Evolutionary conservation across 2,329 filamentous ascomycete genomes (phyloP).

Genomic region (Talaromyces sp.): DNA sequence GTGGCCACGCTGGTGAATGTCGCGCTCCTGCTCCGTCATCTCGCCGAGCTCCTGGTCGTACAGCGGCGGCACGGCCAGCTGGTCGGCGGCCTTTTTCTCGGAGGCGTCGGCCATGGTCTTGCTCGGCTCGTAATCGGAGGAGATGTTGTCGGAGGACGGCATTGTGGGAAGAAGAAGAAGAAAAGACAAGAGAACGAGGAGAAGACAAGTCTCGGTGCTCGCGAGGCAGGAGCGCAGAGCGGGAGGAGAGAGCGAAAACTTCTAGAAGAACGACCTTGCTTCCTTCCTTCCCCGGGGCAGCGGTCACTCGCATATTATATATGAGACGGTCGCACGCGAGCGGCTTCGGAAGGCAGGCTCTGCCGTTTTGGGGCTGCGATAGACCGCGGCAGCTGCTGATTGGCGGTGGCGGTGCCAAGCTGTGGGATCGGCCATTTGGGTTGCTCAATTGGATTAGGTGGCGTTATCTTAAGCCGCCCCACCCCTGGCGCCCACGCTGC

Average conservation of each 20-base stretch:
- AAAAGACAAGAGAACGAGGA: background rate
- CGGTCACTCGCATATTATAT: background rate
- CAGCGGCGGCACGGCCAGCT: background rate
- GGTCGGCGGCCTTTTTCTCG: slow-evolving; percentile 1
- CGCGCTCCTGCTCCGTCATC: slow-evolving; percentile 11
- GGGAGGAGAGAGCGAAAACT: background rate
- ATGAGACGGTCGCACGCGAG: background rate
- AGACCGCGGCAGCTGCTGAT: background rate
- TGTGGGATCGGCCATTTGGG: background rate
- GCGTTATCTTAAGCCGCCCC: background rate
- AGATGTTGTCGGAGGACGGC: slow-evolving; percentile 9
- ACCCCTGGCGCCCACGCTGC: no score
- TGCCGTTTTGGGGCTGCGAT: background rate
- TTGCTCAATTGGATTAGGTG: background rate
- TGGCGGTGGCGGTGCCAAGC: background rate
- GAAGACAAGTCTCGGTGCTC: background rate
- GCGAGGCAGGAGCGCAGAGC: background rate
- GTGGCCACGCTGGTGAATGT: slow-evolving; percentile 6
- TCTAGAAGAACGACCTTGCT: background rate
- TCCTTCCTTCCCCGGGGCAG: background rate
- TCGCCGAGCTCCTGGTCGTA: slow-evolving; percentile 12
- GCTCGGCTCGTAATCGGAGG: slow-evolving; percentile 7
- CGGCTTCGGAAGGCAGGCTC: background rate
- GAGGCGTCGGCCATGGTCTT: slow-evolving; percentile 1
- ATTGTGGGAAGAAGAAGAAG: background rate